Evolutionary conservation across 768 basidiomycete species (phyloP).

Genomic region (Rhizopogon vesiculosus): DNA sequence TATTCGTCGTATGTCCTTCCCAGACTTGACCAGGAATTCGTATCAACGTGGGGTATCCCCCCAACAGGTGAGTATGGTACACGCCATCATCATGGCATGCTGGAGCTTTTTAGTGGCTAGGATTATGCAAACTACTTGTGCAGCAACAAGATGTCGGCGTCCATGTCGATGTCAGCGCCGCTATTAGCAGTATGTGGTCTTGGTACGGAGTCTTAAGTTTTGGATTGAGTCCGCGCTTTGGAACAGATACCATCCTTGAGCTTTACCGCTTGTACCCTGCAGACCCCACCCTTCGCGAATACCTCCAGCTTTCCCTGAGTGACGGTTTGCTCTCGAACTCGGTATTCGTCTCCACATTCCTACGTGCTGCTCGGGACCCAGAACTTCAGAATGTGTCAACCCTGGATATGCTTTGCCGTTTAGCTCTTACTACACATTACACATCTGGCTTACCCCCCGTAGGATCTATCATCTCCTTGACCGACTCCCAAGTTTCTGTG

Average conservation of each 20-base stretch:
- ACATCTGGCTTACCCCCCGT: conserved; percentile 47
- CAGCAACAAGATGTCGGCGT: conserved; percentile 38
- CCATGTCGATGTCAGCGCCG: conserved; percentile 38
- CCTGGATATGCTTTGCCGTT: conserved; percentile 63
- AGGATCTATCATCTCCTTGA: conserved; percentile 50
- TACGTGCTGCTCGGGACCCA: conserved; percentile 60
- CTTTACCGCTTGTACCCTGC: conserved; percentile 67
- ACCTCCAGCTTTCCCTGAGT: conserved; percentile 56
- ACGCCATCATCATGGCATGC: background rate
- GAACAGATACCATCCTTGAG: conserved; percentile 61
- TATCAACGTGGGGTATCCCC: conserved; percentile 68
- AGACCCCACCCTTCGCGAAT: conserved; percentile 62
- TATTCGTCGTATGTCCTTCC: conserved; percentile 51
- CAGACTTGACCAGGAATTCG: conserved; percentile 66
- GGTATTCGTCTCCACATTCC: conserved; percentile 60
- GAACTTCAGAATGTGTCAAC: conserved; percentile 62
- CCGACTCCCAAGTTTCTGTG: conserved; percentile 44
- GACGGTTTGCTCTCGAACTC: conserved; percentile 52
- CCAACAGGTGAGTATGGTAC: conserved; percentile 43
- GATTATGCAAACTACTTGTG: conserved; percentile 57
- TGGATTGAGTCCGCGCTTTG: background rate
- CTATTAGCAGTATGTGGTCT: conserved; percentile 50
- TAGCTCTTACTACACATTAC: conserved; percentile 62
- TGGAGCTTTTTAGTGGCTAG: conserved; percentile 52
- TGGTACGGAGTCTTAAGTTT: background rate